A percentile compares a stretch with the other conserved stretches of the same genome.
phyloP scores from a whole-genome alignment of 345 rosid species.

The Noccaea caerulescens region DNA sequence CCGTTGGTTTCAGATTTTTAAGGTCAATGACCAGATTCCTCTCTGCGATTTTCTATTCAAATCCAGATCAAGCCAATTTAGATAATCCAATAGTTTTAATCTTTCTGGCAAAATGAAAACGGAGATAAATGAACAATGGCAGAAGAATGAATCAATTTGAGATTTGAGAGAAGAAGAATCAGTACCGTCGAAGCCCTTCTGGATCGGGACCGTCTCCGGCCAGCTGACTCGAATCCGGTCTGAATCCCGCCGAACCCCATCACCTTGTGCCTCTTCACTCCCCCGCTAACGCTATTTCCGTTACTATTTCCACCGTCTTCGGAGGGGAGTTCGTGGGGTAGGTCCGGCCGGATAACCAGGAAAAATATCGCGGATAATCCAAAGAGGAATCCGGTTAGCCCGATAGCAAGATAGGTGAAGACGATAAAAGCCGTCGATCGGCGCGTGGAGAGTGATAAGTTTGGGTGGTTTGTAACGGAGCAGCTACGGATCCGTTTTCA shows the following conservation, averaged over 20 bases:
- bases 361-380: slow-evolving; percentile 57
- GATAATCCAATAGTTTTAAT: too few relatives aligned
- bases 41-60: not conserved
- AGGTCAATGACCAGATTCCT: not conserved
- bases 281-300: slow-evolving; percentile 29
- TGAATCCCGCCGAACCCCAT: slow-evolving; percentile 93
- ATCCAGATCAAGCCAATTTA: too few relatives aligned
- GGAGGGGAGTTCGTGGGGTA: slow-evolving; percentile 49
- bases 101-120: too few relatives aligned
- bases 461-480: slow-evolving; percentile 29
- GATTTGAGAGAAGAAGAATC: slow-evolving; percentile 23
- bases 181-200: slow-evolving; percentile 74
- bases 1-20: slow-evolving; percentile 9
- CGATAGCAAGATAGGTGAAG: slow-evolving; percentile 54
- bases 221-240: slow-evolving; percentile 73
- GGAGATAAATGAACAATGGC: too few relatives aligned
- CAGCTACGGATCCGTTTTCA: slow-evolving; percentile 20
- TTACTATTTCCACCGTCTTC: slow-evolving; percentile 53
- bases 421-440: slow-evolving; percentile 57
- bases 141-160: slow-evolving; percentile 2
- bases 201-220: slow-evolving; percentile 79
- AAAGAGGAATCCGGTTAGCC: slow-evolving; percentile 67
- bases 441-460: slow-evolving; percentile 47
- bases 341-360: slow-evolving; percentile 34
- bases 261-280: slow-evolving; percentile 63